Base-by-base conservation (phyloP, 805 yeast species). In the Starmerella stellata region DNA sequence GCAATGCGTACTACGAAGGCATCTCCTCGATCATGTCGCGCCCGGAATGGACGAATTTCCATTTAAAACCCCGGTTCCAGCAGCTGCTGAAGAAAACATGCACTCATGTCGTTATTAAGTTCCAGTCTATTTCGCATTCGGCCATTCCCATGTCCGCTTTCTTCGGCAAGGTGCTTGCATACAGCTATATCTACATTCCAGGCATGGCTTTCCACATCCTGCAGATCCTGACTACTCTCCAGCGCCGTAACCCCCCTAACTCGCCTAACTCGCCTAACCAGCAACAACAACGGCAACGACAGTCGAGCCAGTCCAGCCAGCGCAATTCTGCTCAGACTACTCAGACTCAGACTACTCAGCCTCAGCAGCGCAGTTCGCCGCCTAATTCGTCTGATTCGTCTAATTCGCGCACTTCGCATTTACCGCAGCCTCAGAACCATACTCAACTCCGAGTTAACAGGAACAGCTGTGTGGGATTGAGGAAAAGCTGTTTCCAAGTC, bases 91-190 rank as follows among this genome's bases (percentile, higher is more conserved):
- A 61, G n/a, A 60, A 63, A 30, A 75, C 87, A 1, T 56, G 74
- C 38, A 68, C 66, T 36, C 67, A 63, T 47, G 62, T 71, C 38
- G 61, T 77, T 11, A 17, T 25, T 8, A 38, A 24, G 53, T 58
- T 37, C 65, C 67, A 46, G 57, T 74, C 40, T 58, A 63, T 35
- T 40, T 74, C 74, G 44, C 62, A 62, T 19, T 59, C 74, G 9
- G 64, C 79, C 0, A 54, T 72, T n/a, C 63, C 76, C 4, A 55
- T 69, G 17, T 63, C 72, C 18, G 81, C 82, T 3, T 75, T 77
- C 47, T 60, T 72, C 11, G 87, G 87, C 4, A 77, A 78, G 49
- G 66, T 74, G 3, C 67, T 78, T 52, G 83, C 83, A 1, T 70
- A 72, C 50, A 60, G 72, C 3, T 78, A 66, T 45, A 68, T 69